Evolutionary conservation across 2,329 filamentous ascomycete species (phyloP).

Genomic region (Cytospora leucostoma): DNA sequence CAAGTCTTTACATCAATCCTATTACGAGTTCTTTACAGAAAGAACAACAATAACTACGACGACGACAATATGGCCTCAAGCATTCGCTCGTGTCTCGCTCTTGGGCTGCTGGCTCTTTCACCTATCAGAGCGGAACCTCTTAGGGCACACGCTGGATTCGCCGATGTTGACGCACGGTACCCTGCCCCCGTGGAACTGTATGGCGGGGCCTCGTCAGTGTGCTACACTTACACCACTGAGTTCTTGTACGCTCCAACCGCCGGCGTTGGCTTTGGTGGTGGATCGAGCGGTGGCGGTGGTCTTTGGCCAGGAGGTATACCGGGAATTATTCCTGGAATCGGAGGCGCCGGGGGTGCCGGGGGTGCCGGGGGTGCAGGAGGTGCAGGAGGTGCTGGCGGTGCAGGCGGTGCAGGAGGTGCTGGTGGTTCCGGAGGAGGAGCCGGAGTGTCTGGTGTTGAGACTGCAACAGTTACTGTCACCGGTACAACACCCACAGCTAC

Average conservation of each 20-base stretch:
- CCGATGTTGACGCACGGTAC: background rate
- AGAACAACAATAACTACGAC: background rate
- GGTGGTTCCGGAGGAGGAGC: background rate
- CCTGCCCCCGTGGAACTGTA: slow-evolving; percentile 1
- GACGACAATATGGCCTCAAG: slow-evolving; percentile 13
- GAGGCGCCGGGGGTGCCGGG: background rate
- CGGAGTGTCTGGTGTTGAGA: background rate
- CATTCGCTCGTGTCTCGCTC: slow-evolving; percentile 14
- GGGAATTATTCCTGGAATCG: too few relatives aligned
- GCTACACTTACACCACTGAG: slow-evolving; percentile 18
- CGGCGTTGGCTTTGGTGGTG: background rate
- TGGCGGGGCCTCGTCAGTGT: background rate
- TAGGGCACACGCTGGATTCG: background rate
- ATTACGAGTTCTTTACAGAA: background rate
- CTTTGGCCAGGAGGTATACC: too few relatives aligned
- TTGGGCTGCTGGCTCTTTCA: slow-evolving; percentile 18
- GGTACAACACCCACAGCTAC: slow-evolving; percentile 1
- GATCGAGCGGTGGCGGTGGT: background rate
- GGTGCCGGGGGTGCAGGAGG: background rate
- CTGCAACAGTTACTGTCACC: background rate
- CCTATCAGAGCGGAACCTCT: slow-evolving; percentile 1
- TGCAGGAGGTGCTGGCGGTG: background rate
- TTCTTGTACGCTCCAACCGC: slow-evolving; percentile 8
- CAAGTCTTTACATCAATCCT: too few relatives aligned
- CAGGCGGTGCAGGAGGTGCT: background rate